Evolutionary conservation across 306 rosid genomes (phyloP).

Genomic region (Acacia acuminata): DNA sequence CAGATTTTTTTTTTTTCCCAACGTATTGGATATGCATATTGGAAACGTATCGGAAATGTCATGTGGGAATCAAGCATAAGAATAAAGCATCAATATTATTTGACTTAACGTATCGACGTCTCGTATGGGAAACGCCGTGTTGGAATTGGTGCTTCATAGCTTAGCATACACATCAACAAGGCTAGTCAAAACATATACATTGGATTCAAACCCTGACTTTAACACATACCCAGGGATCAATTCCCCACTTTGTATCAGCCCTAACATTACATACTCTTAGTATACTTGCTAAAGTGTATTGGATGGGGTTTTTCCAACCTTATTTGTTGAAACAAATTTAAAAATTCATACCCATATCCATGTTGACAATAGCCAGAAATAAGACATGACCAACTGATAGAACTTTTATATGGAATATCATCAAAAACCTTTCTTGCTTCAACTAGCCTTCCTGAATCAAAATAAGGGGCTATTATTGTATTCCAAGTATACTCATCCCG

Average conservation of each 20-base stretch:
- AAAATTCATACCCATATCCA: slow-evolving; percentile 62
- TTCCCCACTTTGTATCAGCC: slow-evolving; percentile 65
- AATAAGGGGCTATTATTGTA: slow-evolving; percentile 73
- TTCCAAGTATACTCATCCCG: slow-evolving; percentile 82
- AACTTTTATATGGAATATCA: slow-evolving; percentile 43
- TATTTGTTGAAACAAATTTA: slow-evolving; percentile 64
- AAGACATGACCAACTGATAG: slow-evolving; percentile 80
- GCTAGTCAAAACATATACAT: slow-evolving; percentile 65
- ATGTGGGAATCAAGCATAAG: too few relatives aligned
- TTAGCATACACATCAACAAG: slow-evolving; percentile 94
- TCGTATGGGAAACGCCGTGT: too few relatives aligned
- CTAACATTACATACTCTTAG: slow-evolving; percentile 60
- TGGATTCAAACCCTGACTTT: slow-evolving; percentile 54
- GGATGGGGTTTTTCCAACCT: slow-evolving; percentile 62
- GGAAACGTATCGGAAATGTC: too few relatives aligned
- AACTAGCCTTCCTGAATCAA: slow-evolving; percentile 53
- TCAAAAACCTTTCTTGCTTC: slow-evolving; percentile 74
- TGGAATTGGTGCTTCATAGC: too few relatives aligned
- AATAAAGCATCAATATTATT: too few relatives aligned
- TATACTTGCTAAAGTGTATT: slow-evolving; percentile 71
- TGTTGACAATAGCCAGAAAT: slow-evolving; percentile 71
- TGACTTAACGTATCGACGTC: too few relatives aligned
- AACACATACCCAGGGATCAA: slow-evolving; percentile 67
- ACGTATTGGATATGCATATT: too few relatives aligned
- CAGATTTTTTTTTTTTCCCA: too few relatives aligned